Percentiles rank a stretch among this genome's conserved stretches.
phyloP scores from a whole-genome alignment of 106 monocot species.

The Allium cepa region DNA sequence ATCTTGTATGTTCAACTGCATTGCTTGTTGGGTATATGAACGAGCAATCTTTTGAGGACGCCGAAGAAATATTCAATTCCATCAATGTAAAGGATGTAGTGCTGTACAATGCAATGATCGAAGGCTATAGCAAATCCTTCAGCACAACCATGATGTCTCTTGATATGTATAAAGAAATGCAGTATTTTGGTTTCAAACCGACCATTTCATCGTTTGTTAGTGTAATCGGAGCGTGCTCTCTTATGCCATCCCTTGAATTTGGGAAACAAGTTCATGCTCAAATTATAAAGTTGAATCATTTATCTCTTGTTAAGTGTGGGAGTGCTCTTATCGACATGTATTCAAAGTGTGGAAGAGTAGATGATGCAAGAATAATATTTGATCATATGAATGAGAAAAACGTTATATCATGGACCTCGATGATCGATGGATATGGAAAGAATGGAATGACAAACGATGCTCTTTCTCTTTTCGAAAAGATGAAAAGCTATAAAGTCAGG shows the following conservation, averaged over 20 bases:
- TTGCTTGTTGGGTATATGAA: conserved; percentile 83
- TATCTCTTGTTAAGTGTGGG: conserved; percentile 52
- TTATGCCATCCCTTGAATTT: conserved; percentile 54
- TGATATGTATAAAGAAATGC: conserved; percentile 62
- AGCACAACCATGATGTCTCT: conserved; percentile 47
- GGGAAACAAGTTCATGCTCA: conserved; percentile 77
- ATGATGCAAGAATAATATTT: conserved; percentile 58
- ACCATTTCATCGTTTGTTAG: conserved; percentile 76
- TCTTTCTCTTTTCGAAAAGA: conserved; percentile 45
- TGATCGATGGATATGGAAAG: conserved; percentile 97
- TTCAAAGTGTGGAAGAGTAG: conserved; percentile 60
- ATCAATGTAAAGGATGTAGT: conserved; percentile 54
- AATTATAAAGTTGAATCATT: conserved; percentile 35
- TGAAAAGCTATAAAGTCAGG: conserved; percentile 30
- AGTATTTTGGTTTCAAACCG: conserved; percentile 20
- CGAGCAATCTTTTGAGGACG: conserved; percentile 36
- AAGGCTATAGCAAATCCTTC: conserved; percentile 60
- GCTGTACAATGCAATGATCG: conserved; percentile 92
- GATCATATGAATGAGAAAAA: conserved; percentile 59
- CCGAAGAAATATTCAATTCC: conserved; percentile 54
- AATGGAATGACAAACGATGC: conserved; percentile 67
- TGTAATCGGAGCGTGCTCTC: conserved; percentile 76
- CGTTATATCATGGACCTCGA: conserved; percentile 86
- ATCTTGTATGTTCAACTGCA: conserved; percentile 59
- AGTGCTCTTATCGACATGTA: conserved; percentile 92